These are phyloP conservation scores for Patellaria atrata DNA, from an alignment of 495 filamentous ascomycete genomes.

Conservation along the genomic window DNA sequence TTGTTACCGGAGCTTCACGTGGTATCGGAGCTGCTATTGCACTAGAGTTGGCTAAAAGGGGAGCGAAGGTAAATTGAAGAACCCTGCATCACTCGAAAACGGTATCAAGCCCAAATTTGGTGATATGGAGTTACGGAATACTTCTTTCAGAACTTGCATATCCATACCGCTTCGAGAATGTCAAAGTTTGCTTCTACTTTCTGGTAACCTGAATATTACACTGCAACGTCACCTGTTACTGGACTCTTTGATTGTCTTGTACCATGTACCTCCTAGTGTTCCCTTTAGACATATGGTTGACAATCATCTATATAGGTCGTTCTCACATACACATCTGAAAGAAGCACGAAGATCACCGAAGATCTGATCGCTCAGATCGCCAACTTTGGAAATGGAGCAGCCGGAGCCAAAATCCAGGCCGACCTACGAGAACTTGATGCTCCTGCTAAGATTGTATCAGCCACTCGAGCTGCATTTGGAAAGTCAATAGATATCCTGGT, in stretches of 20 bases:
- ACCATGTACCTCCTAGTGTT: too few species aligned
- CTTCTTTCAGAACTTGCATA: too few species aligned
- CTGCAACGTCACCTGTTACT: too few species aligned
- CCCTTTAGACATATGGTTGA: too few species aligned
- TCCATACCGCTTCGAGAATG: too few species aligned
- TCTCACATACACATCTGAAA: constrained; percentile 30
- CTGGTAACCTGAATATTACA: too few species aligned
- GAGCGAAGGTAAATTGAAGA: constrained; percentile 19
- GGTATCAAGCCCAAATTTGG: too few species aligned
- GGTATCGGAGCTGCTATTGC: constrained; percentile 19
- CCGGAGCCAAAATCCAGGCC: constrained; percentile 27
- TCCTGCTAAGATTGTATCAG: constrained; percentile 21
- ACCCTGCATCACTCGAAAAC: too few species aligned
- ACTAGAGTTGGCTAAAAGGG: constrained; percentile 18
- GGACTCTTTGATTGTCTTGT: too few species aligned
- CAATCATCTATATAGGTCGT: constrained; percentile 26
- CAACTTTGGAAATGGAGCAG: constrained; percentile 19
- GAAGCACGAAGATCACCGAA: constrained; percentile 24
- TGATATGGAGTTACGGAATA: too few species aligned
- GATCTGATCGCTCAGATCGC: constrained; percentile 26
- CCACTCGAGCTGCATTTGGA: constrained; percentile 21
- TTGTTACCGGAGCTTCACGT: constrained; percentile 21
- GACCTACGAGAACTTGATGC: constrained; percentile 25
- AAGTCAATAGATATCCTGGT: constrained; percentile 27
- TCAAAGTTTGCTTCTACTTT: too few species aligned